phyloP scores from a whole-genome alignment of 345 rosid species.

The Eucalyptus erythrocorys region DNA sequence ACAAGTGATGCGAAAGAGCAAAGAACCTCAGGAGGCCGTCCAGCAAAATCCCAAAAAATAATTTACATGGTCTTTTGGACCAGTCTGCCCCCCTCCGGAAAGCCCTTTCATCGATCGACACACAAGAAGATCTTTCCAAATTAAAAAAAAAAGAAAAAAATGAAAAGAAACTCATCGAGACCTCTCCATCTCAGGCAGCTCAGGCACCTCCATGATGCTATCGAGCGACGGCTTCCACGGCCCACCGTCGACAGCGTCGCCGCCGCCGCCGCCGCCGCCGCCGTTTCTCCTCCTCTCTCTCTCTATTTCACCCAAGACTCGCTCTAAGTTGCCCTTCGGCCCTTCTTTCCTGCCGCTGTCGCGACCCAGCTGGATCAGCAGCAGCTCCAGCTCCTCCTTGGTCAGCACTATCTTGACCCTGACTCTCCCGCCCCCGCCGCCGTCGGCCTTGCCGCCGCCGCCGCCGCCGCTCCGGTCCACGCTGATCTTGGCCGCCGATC shows the following conservation, averaged over 20 bases:
- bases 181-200: conserved; percentile 14
- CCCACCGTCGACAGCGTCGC: neutral
- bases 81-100: neutral
- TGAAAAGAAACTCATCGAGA: neutral
- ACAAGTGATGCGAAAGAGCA: neutral
- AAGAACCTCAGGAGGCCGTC: neutral
- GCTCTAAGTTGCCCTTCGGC: conserved; percentile 4
- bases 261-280: neutral
- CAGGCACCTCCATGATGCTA: conserved; percentile 43
- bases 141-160: neutral
- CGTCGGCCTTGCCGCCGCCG: conserved; percentile 5
- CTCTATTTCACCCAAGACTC: conserved; percentile 25
- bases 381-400: conserved; percentile 57
- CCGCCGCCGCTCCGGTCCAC: neutral
- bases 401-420: conserved; percentile 76
- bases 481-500: neutral
- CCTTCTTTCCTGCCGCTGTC: conserved; percentile 5
- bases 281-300: neutral
- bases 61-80: neutral
- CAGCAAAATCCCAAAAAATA: neutral
- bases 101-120: neutral
- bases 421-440: conserved; percentile 10
- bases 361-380: conserved; percentile 23
- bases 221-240: conserved; percentile 68
- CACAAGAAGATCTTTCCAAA: neutral